These are phyloP conservation scores for Cystobasidium ongulense DNA, from an alignment of 768 basidiomycete species.

Conservation along the genomic window DNA sequence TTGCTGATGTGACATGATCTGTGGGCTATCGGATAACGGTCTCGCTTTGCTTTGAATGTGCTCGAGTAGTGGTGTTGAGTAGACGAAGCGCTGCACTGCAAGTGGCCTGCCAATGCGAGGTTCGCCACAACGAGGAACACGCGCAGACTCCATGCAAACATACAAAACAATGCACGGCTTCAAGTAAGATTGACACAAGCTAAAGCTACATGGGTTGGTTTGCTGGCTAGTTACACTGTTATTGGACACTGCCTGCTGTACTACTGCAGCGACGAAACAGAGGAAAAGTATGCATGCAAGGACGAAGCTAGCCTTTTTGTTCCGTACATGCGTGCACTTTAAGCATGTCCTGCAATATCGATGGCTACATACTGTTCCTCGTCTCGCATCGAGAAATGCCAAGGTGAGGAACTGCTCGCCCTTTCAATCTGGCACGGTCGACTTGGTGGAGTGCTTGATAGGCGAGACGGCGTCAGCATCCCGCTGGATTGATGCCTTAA, in stretches of 20 bases:
- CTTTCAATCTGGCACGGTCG: not conserved
- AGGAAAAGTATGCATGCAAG: not conserved
- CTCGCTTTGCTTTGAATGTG: not conserved
- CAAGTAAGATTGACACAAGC: not conserved
- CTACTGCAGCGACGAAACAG: no score
- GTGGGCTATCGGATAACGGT: not conserved
- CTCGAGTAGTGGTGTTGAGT: not conserved
- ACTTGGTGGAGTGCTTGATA: not conserved
- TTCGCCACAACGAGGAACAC: not conserved
- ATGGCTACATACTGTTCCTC: slow-evolving; percentile 17
- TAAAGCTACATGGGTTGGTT: not conserved
- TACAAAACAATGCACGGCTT: no score
- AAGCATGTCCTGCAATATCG: not conserved
- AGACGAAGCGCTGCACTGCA: no score
- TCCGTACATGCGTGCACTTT: not conserved
- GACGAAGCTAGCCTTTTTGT: not conserved
- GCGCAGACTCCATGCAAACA: no score
- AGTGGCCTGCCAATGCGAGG: not conserved
- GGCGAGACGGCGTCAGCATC: not conserved
- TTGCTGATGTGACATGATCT: slow-evolving; percentile 14
- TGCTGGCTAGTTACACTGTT: not conserved
- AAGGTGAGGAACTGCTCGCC: not conserved
- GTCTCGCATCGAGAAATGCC: slow-evolving; percentile 7
- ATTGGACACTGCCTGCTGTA: not conserved
- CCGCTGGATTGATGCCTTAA: not conserved